Base-by-base conservation (phyloP, 305 asterid genomes). In the Fraxinus nigra region DNA sequence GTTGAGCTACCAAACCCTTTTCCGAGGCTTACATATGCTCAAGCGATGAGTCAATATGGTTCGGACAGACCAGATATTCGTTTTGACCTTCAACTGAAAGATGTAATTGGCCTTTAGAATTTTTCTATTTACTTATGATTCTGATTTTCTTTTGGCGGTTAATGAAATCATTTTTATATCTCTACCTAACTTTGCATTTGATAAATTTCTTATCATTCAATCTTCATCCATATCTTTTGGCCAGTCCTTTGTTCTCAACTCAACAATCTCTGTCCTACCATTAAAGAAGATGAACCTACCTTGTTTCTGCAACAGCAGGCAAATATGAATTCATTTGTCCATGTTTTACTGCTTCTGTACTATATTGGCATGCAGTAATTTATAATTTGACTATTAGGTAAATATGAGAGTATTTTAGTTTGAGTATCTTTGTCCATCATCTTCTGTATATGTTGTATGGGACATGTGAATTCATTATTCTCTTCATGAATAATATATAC, bases 11-110 rank as follows among this genome's bases (percentile, higher is more conserved):
- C 98, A 77, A 90, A 86, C 65, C 97, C 97, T 80, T 92, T 96
- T 78, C 98, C 97, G 72, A 93, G 99, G 92, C 88, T 96, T 81
- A 93, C 99, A 26, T 96, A 93, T 87, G 89, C 94, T 72, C 97
- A 94, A 92, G 95, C 97, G 80, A 92, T 92, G 94, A 82, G 82
- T 78, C 90, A 93, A 88, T 94, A 92, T 84, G 98, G 99, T 80
- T 93, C 98, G 75, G 99, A 96, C 88, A 90, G 90, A 84, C 98
- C 98, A 28, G 99, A 94, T 86, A 85, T 85, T 77, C 97, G 98
- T 54, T 94, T 92, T 89, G 97, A 90, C 84, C 91, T 94, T 85
- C 94, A 89, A 87, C 72, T 96, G 85, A 89, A 86, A 88, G 95
- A 93, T 87, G 98, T 92, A 93, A 87, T 51, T 78, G 51, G 30